These are phyloP conservation scores for Paramecium bursaria DNA, from an alignment of 73 alveolate genomes.

Conservation along the genomic window DNA sequence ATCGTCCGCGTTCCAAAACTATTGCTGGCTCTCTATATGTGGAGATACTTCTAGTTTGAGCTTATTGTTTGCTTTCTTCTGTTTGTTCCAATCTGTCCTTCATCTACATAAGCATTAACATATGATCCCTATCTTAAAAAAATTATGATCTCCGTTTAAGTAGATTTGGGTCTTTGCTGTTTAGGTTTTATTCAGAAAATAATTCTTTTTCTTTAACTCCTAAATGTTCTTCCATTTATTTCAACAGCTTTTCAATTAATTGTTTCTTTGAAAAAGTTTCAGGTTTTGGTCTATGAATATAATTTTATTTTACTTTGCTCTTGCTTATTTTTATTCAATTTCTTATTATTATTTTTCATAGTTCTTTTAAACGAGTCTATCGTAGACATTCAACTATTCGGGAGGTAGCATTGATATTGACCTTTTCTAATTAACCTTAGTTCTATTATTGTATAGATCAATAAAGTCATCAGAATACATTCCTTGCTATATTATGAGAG, in stretches of 20 bases:
- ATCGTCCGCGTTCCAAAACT: too few relatives aligned
- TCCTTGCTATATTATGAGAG: background rate
- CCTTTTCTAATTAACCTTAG: background rate
- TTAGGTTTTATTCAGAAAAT: too few relatives aligned
- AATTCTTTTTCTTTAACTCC: background rate
- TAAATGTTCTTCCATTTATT: background rate
- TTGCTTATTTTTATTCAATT: background rate
- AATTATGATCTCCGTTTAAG: too few relatives aligned
- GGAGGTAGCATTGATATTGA: background rate
- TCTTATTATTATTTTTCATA: background rate
- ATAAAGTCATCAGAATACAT: background rate
- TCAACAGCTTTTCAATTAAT: background rate
- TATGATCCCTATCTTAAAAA: too few relatives aligned
- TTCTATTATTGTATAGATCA: background rate
- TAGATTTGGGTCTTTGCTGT: too few relatives aligned
- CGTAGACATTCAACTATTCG: background rate
- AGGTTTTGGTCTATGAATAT: background rate
- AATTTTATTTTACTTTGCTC: background rate
- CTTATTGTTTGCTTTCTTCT: too few relatives aligned
- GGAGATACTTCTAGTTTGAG: too few relatives aligned
- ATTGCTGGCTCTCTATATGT: too few relatives aligned
- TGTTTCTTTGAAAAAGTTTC: too few relatives aligned
- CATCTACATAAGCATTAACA: too few relatives aligned
- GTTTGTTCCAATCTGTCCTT: too few relatives aligned
- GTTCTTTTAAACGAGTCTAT: background rate